Base-by-base conservation (phyloP, 306 rosid genomes). In the Medicago ruthenica region DNA sequence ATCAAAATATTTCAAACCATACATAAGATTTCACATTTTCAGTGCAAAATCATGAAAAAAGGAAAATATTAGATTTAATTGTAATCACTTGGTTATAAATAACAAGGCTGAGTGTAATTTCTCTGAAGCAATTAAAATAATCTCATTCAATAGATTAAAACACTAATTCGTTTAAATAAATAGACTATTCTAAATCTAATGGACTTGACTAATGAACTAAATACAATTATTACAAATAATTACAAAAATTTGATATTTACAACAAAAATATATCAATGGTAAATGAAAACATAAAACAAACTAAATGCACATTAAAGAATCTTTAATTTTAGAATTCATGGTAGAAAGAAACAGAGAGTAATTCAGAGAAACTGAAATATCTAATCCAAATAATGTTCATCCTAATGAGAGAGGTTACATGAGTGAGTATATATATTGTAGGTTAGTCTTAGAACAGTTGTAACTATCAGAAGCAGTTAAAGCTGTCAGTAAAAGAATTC, bases 301-400 rank as follows among this genome's bases (percentile, higher is more conserved):
- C 34, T 31, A 54, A 67, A 76, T 67, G 69, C 50, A 67, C 8
- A 34, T 21, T 15, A 44, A 41, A 66, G 68, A 66, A 31, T n/a
- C 47, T 61, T 14, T 31, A 5, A 27, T 27, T 61, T 31, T 3
- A 61, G 12, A 31, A 31, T 15, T 31, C 44, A 7, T 31, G 67
- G 18, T 27, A 27, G 41, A 27, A 34, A 59, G 8, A 59, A 13
- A 22, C 9, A 4, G 8, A 4, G 8, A 14, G 20, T 27, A 27
- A 60, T 15, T 15, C 6, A 60, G 41, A 31, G 20, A 60, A 27
- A 27, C 40, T 57, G 36, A 57, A 57, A 21, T 57, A 57, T 57
- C 36, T 57, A 21, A 57, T 57, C 36, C 27, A 16, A 59, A 59
- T 13, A 59, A 22, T 59, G 9, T 13, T 59, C 65, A 22, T 24